phyloP scores from a whole-genome alignment of 257 asterid species.

The Cordia subcordata region DNA sequence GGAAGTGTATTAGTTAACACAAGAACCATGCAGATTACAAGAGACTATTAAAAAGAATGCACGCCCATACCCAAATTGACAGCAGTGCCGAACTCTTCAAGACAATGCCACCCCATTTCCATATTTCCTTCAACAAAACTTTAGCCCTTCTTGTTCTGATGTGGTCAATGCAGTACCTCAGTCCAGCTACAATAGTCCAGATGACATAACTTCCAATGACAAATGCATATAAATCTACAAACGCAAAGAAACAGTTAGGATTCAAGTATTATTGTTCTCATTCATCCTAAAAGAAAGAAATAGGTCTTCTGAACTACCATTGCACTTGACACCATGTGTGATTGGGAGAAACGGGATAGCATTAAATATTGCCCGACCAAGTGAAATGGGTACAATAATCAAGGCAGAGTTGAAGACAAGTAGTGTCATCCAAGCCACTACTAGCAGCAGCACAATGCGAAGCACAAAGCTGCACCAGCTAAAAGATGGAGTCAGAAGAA shows the following conservation, averaged over 20 bases:
- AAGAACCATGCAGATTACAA: conserved; percentile 1
- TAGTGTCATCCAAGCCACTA: conserved; percentile 96
- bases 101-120: conserved; percentile 89
- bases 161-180: conserved; percentile 69
- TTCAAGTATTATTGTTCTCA: not conserved
- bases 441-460: conserved; percentile 70
- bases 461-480: conserved; percentile 91
- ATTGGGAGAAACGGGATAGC: conserved; percentile 84
- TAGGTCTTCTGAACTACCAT: conserved; percentile 43
- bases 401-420: conserved; percentile 76
- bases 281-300: conserved; percentile 1
- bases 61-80: conserved; percentile 66
- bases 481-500: conserved; percentile 14
- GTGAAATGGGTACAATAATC: conserved; percentile 82
- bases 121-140: conserved; percentile 55
- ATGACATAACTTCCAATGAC: conserved; percentile 93
- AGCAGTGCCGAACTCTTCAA: conserved; percentile 73
- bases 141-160: conserved; percentile 64
- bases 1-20: not conserved
- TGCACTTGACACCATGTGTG: conserved; percentile 91
- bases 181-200: conserved; percentile 93
- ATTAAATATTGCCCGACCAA: conserved; percentile 76
- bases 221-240: conserved; percentile 78
- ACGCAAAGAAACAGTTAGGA: conserved; percentile 1
- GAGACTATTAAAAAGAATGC: not conserved